phyloP scores from a whole-genome alignment of 1,284 basidiomycete species.

The Ceratobasidium sp. region DNA sequence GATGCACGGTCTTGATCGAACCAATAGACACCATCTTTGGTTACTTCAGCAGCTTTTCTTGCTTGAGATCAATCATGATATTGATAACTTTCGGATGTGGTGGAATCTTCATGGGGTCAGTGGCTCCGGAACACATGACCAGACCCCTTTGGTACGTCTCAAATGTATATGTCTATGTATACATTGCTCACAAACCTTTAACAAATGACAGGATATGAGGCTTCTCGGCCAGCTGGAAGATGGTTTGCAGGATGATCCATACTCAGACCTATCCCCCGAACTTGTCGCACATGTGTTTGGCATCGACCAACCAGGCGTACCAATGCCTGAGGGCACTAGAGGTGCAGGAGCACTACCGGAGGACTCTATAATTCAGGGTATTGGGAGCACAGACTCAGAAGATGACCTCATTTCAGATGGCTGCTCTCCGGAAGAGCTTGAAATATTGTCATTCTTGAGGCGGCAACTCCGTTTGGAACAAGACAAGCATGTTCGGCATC shows the following conservation, averaged over 20 bases:
- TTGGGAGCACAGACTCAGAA: too few relatives aligned
- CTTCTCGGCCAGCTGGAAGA: background rate
- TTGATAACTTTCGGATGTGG: background rate
- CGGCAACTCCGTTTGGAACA: background rate
- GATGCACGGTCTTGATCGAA: background rate
- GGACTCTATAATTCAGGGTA: too few relatives aligned
- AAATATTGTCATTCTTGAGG: background rate
- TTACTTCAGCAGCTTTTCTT: background rate
- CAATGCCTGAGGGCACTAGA: too few relatives aligned
- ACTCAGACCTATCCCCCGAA: background rate
- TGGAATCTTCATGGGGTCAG: constrained; percentile 4
- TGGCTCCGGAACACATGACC: background rate
- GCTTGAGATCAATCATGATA: background rate
- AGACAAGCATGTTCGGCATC: background rate
- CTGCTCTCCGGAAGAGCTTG: background rate
- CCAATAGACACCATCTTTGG: constrained; percentile 3
- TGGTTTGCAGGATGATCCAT: background rate
- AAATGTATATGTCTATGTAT: background rate
- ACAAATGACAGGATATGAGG: background rate
- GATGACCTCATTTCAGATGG: too few relatives aligned
- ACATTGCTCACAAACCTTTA: background rate
- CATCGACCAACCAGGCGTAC: background rate
- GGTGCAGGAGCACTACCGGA: too few relatives aligned
- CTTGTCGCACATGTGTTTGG: background rate
- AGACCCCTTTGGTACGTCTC: background rate